phyloP scores from a whole-genome alignment of 2,329 filamentous ascomycete genomes.

The Orbilia blumenaviensis region DNA sequence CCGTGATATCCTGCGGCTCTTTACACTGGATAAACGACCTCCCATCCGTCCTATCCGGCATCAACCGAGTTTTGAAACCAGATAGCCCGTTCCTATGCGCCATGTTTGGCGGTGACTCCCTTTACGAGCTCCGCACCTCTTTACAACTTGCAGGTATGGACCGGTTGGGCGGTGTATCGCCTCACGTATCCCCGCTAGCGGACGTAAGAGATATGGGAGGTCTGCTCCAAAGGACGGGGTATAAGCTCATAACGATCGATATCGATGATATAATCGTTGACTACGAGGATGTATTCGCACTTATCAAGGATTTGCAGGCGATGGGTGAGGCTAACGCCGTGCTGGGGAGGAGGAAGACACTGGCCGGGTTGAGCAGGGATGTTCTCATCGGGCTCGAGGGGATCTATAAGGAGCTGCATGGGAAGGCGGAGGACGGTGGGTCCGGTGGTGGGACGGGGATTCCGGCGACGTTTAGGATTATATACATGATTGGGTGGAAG shows the following conservation, averaged over 20 bases:
- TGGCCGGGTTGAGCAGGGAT: slow-evolving; percentile 74
- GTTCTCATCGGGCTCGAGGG: slow-evolving; percentile 86
- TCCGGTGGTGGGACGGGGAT: slow-evolving; percentile 63
- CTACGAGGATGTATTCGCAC: slow-evolving; percentile 85
- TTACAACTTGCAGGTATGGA: slow-evolving; percentile 93
- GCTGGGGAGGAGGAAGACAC: slow-evolving; percentile 79
- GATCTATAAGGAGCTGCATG: slow-evolving; percentile 88
- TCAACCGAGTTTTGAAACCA: slow-evolving; percentile 86
- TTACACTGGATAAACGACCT: slow-evolving; percentile 99
- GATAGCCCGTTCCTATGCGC: slow-evolving; percentile 92
- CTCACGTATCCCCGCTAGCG: slow-evolving; percentile 88
- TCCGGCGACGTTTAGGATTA: slow-evolving; percentile 91
- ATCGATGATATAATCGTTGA: slow-evolving; percentile 97
- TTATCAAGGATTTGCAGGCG: slow-evolving; percentile 92
- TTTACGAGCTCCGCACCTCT: slow-evolving; percentile 92
- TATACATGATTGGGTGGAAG: slow-evolving; percentile 93
- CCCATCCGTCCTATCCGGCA: slow-evolving; percentile 81
- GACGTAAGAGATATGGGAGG: slow-evolving; percentile 92
- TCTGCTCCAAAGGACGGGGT: slow-evolving; percentile 83
- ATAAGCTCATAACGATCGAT: slow-evolving; percentile 95
- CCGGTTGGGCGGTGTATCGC: slow-evolving; percentile 86
- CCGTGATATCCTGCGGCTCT: slow-evolving; percentile 86
- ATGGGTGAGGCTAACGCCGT: slow-evolving; percentile 97
- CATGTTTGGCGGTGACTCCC: slow-evolving; percentile 94
- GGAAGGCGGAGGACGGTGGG: slow-evolving; percentile 71